Evolutionary conservation across 176 grass and related monocot species (phyloP).

Genomic region (Avena atlantica): DNA sequence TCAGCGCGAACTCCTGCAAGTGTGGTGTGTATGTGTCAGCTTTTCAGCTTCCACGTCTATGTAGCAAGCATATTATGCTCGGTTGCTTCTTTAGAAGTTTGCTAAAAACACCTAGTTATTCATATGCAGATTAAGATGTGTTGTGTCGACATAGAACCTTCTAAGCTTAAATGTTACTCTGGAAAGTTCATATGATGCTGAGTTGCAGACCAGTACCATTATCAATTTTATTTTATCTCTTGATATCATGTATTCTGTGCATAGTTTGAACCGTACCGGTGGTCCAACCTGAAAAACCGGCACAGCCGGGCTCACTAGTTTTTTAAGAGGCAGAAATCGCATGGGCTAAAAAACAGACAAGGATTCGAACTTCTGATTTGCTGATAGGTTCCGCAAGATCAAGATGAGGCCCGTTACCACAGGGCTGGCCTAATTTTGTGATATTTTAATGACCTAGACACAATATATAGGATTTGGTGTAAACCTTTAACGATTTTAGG

Average conservation of each 20-base stretch:
- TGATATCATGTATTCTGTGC: not conserved
- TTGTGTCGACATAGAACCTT: not conserved
- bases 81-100: not conserved
- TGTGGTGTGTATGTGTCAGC: not conserved
- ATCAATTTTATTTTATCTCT: not conserved
- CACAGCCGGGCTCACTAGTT: too few species aligned
- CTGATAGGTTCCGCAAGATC: too few species aligned
- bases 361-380: too few species aligned
- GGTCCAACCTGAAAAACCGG: too few species aligned
- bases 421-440: too few species aligned
- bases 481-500: too few species aligned
- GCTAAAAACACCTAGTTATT: not conserved
- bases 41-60: not conserved
- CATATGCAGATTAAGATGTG: not conserved
- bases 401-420: too few species aligned
- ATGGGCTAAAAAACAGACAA: too few species aligned
- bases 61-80: slow-evolving; percentile 2
- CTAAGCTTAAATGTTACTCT: not conserved
- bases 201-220: not conserved
- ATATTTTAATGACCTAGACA: too few species aligned
- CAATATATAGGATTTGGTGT: too few species aligned
- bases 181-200: not conserved
- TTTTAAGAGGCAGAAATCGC: too few species aligned
- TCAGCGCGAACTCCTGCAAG: slow-evolving; percentile 6
- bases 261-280: too few species aligned